Base-by-base conservation (phyloP, 371 early-diverging fungal species). In the Phascolomyces articulosus region DNA sequence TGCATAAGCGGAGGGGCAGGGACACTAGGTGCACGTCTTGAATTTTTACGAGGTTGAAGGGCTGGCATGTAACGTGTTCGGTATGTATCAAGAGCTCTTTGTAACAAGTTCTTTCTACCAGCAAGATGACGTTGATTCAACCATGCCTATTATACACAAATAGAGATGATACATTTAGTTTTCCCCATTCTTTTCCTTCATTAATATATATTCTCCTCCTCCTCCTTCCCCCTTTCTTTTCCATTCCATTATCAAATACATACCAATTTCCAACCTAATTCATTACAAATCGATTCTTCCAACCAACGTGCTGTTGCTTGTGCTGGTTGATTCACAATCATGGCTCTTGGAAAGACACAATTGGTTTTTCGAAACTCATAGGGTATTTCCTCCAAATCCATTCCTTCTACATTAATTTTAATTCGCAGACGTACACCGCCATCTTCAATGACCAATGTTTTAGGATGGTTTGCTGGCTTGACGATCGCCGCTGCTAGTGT, bases 261-360 rank as follows among this genome's bases (percentile, higher is more conserved):
- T 73, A 77, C 80, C 72, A 83, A 63, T 73, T 78, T 80, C 80
- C 80, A 83, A 9, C 73, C 79, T 47, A 83, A 63, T 66, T 79
- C 79, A 58, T 83, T 83, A 62, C 78, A 80, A 62, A 73, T 67
- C 15, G 71, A 78, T 62, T 83, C 80, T 58, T 78, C 75, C 24
- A 71, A 40, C 74, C 77, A 76, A 24, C 75, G 74, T 3, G 66
- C 41, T 28, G 67, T 62, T 13, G 60, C 54, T 24, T 61, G 54
- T 20, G 62, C 57, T 21, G 38, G 40, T 23, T 70, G 71, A 23
- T 69, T 58, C n/a, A 68, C 69, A 26, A 64, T 65, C 74, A 74
- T 69, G 3, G 73, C 77, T 20, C 79, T 58, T 16, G 80, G 80
- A 54, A 67, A 83, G 16, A 77, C 77, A 61, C 76, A 74, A 27